Evolutionary conservation across 768 basidiomycete genomes (phyloP).

Genomic region (Tephrocybe rancida): DNA sequence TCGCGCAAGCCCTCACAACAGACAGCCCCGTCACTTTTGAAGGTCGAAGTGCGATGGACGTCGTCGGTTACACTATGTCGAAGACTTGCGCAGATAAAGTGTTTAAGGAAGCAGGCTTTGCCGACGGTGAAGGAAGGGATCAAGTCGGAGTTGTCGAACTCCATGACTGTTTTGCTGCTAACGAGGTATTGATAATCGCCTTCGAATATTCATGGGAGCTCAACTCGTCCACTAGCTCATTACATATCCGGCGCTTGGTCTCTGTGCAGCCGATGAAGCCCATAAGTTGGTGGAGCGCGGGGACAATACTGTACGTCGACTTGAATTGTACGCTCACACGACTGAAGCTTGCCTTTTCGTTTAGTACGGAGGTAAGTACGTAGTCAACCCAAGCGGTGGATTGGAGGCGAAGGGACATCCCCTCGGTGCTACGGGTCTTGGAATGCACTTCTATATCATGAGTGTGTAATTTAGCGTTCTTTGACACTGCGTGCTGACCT

Average conservation of each 20-base stretch:
- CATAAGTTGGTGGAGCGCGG: conserved; percentile 73
- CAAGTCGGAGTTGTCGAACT: conserved; percentile 85
- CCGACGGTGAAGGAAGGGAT: conserved; percentile 61
- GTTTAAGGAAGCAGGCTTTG: conserved; percentile 72
- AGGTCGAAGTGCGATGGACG: conserved; percentile 71
- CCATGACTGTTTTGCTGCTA: conserved; percentile 85
- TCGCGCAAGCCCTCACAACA: conserved; percentile 64
- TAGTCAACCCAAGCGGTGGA: conserved; percentile 84
- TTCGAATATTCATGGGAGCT: neutral
- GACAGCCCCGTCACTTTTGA: conserved; percentile 70
- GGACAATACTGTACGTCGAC: conserved; percentile 72
- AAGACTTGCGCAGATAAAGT: conserved; percentile 67
- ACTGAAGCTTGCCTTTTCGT: neutral
- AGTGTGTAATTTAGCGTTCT: conserved; percentile 43
- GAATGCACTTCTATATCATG: conserved; percentile 87
- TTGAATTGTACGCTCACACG: neutral
- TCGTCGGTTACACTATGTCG: conserved; percentile 82
- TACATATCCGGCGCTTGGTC: conserved; percentile 79
- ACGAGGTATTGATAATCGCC: conserved; percentile 61
- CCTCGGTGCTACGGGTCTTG: conserved; percentile 79
- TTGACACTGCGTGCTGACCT: conserved; percentile 6
- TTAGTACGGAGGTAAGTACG: conserved; percentile 83
- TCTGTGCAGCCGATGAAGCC: conserved; percentile 67
- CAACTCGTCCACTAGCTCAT: conserved; percentile 54
- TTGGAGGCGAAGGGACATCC: conserved; percentile 91